These are phyloP conservation scores for Boletus huronensis DNA, from an alignment of 768 basidiomycete species.

Conservation along the genomic window DNA sequence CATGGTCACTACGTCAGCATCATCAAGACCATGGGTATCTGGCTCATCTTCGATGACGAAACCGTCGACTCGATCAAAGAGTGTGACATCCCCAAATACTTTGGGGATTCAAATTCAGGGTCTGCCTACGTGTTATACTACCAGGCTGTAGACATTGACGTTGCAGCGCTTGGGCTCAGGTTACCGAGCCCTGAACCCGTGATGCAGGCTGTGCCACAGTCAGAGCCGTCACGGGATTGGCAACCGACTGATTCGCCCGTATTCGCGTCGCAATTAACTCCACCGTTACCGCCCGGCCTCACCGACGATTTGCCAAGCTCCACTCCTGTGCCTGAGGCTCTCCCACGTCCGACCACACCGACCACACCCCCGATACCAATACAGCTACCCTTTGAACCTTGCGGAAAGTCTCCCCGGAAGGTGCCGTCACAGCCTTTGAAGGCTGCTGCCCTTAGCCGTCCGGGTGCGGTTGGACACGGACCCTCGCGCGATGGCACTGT, in stretches of 20 bases:
- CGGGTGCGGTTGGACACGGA: conserved; percentile 11
- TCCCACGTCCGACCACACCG: conserved; percentile 14
- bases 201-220: conserved; percentile 11
- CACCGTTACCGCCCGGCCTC: conserved; percentile 39
- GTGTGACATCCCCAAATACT: conserved; percentile 87
- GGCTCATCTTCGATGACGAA: conserved; percentile 97
- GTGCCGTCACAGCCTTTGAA: conserved; percentile 16
- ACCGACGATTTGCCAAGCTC: conserved; percentile 23
- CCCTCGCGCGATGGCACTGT: conserved; percentile 16
- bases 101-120: conserved; percentile 84
- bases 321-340: conserved; percentile 11
- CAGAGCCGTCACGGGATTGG: conserved; percentile 11
- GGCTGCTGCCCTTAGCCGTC: conserved; percentile 13
- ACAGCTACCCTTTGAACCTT: conserved; percentile 11
- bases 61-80: conserved; percentile 86
- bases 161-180: conserved; percentile 64
- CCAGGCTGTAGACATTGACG: conserved; percentile 86
- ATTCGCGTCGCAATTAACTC: conserved; percentile 21
- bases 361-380: conserved; percentile 22
- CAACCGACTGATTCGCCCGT: conserved; percentile 26
- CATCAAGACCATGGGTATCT: conserved; percentile 77
- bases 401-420: conserved; percentile 25
- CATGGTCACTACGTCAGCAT: conserved; percentile 98
- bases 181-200: conserved; percentile 22
- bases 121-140: conserved; percentile 97